A percentile compares a stretch with the other conserved stretches of the same genome.
Evolutionary conservation across 2,329 filamentous ascomycete genomes (phyloP).

Genomic region (Metarhizium sp.): DNA sequence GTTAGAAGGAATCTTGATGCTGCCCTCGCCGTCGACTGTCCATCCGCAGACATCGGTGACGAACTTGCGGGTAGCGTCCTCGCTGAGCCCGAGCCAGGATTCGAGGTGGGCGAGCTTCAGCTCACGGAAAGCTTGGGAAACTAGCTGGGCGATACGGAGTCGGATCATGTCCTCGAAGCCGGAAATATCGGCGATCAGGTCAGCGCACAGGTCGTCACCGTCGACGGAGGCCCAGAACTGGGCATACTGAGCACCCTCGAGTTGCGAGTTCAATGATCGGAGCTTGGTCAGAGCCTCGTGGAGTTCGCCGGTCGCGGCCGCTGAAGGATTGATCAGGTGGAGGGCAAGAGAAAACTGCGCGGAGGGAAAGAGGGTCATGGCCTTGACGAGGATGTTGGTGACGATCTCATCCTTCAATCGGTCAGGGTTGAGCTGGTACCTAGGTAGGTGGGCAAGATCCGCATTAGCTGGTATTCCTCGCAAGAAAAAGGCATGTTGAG

Average conservation of each 20-base stretch:
- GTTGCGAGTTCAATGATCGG: conserved; percentile 71
- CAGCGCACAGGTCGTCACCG: conserved; percentile 89
- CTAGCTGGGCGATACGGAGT: conserved; percentile 77
- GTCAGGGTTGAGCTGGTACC: conserved; percentile 99
- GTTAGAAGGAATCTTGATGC: conserved; percentile 76
- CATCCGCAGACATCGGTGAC: conserved; percentile 80
- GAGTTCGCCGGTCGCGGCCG: conserved; percentile 58
- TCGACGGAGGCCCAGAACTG: conserved; percentile 91
- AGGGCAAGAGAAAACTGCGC: conserved; percentile 91
- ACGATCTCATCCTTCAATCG: conserved; percentile 93
- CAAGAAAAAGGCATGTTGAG: background rate
- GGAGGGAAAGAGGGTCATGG: conserved; percentile 92
- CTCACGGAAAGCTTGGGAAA: conserved; percentile 73
- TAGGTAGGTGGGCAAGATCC: conserved; percentile 27
- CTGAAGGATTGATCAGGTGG: conserved; percentile 81
- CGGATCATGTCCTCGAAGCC: conserved; percentile 95
- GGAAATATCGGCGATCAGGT: conserved; percentile 85
- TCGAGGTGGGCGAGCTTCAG: conserved; percentile 59
- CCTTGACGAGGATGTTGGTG: conserved; percentile 98
- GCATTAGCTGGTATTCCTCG: background rate
- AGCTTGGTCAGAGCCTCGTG: conserved; percentile 89
- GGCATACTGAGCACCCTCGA: conserved; percentile 83
- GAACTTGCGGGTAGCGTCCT: conserved; percentile 64
- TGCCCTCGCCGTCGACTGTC: conserved; percentile 58
- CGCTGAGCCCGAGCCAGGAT: conserved; percentile 65